phyloP scores from a whole-genome alignment of 2,329 filamentous ascomycete species.

The Xylariaceae sp. region DNA sequence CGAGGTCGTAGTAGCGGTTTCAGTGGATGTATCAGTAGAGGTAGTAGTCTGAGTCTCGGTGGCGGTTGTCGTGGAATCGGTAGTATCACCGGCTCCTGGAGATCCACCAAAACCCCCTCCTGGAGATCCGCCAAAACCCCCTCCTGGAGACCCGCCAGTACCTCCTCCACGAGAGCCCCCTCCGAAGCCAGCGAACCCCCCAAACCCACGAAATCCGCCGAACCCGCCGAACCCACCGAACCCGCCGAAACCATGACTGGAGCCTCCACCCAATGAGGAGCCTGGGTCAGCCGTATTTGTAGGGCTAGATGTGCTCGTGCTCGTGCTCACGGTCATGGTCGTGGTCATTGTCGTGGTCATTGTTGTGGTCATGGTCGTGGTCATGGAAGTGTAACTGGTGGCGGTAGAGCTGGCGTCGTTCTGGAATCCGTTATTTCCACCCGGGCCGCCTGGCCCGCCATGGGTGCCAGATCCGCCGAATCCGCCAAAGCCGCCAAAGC shows the following conservation, averaged over 20 bases:
- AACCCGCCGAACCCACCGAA: neutral
- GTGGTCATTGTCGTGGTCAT: neutral
- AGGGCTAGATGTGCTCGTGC: neutral
- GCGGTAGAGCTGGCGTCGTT: neutral
- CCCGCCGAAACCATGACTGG: neutral
- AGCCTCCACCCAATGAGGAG: neutral
- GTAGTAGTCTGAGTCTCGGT: neutral
- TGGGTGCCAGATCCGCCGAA: neutral
- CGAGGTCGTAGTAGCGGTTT: neutral
- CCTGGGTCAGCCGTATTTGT: neutral
- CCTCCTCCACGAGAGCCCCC: neutral
- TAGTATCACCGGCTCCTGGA: neutral
- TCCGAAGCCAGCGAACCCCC: neutral
- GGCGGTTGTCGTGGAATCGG: neutral
- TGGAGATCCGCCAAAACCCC: neutral
- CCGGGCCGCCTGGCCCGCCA: neutral
- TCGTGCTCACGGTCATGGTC: neutral
- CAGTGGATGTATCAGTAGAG: neutral
- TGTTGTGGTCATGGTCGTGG: neutral
- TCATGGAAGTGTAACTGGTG: neutral
- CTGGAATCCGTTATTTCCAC: neutral
- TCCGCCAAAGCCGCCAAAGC: neutral
- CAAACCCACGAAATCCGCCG: no score
- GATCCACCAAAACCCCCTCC: neutral
- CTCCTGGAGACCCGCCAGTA: neutral